Evolutionary conservation across 139 green algal genomes (phyloP).

Genomic region (Pseudopediastrum boryanum): DNA sequence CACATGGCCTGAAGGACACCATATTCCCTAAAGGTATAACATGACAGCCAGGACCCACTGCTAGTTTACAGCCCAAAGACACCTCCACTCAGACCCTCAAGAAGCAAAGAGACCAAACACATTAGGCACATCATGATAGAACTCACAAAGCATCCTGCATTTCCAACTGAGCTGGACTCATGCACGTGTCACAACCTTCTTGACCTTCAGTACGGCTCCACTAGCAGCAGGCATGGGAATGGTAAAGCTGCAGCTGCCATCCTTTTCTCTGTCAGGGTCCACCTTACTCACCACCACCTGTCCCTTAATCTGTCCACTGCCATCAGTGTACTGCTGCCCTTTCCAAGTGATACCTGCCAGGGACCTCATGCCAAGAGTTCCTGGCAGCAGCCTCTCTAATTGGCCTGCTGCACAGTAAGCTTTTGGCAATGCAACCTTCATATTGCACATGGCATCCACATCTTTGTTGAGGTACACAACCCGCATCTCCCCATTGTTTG

Average conservation of each 20-base stretch:
- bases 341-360: slow-evolving; percentile 26
- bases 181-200: neutral
- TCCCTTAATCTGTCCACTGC: neutral
- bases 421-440: neutral
- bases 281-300: neutral
- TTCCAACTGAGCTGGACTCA: neutral
- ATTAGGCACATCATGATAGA: neutral
- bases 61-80: no score
- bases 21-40: no score
- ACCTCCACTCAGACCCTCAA: neutral
- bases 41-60: no score
- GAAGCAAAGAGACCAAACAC: neutral
- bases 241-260: neutral
- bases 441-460: slow-evolving; percentile 23
- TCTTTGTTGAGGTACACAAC: slow-evolving; percentile 38
- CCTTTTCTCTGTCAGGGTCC: neutral
- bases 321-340: slow-evolving; percentile 5
- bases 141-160: neutral
- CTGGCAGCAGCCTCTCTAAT: slow-evolving; percentile 20
- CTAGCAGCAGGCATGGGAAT: neutral
- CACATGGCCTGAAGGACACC: no score
- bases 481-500: slow-evolving; percentile 3
- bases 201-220: neutral
- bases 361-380: slow-evolving; percentile 3
- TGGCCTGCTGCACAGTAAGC: neutral